These are phyloP conservation scores for Pestalotiopsis sp. DNA, from an alignment of 2,329 filamentous ascomycete genomes.

Conservation along the genomic window DNA sequence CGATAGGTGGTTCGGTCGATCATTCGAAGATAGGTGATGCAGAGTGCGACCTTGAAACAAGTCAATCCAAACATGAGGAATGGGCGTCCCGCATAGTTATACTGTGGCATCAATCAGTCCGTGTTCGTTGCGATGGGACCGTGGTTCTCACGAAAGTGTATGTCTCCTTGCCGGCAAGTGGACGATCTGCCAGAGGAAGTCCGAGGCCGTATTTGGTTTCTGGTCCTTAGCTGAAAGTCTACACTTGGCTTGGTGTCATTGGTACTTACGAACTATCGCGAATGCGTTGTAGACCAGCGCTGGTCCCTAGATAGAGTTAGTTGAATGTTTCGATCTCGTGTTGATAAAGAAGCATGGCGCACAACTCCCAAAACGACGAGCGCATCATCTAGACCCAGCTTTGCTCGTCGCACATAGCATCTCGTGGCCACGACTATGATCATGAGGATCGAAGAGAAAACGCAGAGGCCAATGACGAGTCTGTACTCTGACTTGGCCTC, in stretches of 20 bases:
- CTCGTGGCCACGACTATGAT: background rate
- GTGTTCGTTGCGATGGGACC: rapidly evolving
- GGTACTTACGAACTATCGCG: background rate
- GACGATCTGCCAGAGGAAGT: background rate
- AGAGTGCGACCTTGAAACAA: background rate
- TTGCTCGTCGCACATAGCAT: background rate
- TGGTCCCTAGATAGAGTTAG: background rate
- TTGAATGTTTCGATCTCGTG: background rate
- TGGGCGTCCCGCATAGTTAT: background rate
- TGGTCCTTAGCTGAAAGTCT: background rate
- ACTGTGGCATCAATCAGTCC: background rate
- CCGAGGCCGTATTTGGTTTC: background rate
- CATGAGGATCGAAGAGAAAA: background rate
- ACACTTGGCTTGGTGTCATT: background rate
- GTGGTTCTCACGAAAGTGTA: background rate
- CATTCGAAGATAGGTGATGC: background rate
- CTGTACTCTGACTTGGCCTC: background rate
- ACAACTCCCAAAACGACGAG: background rate
- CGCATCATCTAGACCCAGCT: background rate
- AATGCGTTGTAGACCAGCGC: background rate
- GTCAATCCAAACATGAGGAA: background rate
- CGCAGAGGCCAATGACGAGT: background rate
- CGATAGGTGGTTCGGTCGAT: background rate
- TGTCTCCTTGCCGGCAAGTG: background rate
- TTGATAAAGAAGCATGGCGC: background rate